Evolutionary conservation across 78 protist species (phyloP), one percentile per base, ranked within the genome.

Genomic region (Chrysochromulina parva): DNA sequence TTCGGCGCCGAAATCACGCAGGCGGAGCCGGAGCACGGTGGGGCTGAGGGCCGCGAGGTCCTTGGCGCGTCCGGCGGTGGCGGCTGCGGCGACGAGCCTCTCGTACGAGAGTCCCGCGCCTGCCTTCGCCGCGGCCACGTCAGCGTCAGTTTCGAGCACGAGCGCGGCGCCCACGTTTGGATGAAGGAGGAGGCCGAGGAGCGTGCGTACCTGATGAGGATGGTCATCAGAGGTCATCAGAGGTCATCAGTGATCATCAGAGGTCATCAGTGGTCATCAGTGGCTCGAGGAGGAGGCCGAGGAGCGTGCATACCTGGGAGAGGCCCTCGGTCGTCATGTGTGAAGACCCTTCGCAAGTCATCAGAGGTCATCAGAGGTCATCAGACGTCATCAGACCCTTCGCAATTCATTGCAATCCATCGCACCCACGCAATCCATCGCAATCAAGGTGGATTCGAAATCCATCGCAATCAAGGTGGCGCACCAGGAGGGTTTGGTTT

Each of bases 121-220:
- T 13, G 62, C 62, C 13, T 7, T 13, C 62, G 62, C 62, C 62
- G 62, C 62, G 62, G 24, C 24, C 62, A 58, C 62, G 62, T 58
- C 62, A 7, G 7, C 62, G 24, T 58, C 62, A 4, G 87, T 38
- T 58, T 59, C 55, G 38, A 90, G 81, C 17, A 90, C 38, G 71
- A 90, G 7, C 19, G 78, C 81, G 13, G 88, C 92, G 50, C 87
- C 92, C 47, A 62, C 69, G 52, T 90, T 90, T 3, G 89, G 78
- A 28, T 90, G 92, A 22, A 50, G 73, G 38, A 90, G 67, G 19
- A 48, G 5, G 16, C 74, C 74, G n/a, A 38, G 53, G 48, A 90
- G 26, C 28, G 74, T 84, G 62, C 92, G 87, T 4, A 50, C 6
- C 38, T 38, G 38, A 38, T 38, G 38, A 38, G 38, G 38, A 38